Evolutionary conservation across 176 grass and related monocot genomes (phyloP), one percentile per base, ranked within the genome.

Genomic region (Cenchrus americanus): DNA sequence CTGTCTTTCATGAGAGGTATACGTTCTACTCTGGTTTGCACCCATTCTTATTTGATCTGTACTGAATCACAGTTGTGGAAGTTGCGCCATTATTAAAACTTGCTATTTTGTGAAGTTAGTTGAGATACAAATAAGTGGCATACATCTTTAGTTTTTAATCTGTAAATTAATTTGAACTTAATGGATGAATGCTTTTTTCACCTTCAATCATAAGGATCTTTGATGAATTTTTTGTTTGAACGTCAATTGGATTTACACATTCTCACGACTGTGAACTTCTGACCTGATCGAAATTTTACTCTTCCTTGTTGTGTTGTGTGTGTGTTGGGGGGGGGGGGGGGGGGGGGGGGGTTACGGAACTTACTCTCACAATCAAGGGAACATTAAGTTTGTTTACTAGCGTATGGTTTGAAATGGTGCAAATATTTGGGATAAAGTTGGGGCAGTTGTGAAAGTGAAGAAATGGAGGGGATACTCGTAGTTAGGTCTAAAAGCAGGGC

Each of bases 1-100:
- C 69, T 97, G 17, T 93, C 90, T 74, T 97, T 97, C 76, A 88
- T 97, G 88, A 93, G 78, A 89, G 92, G 95, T 97, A 53, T 82
- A 68, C 14, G 48, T 83, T 69, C 51, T 14, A 79, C 58, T 41
- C 37, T n/a, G 53, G 22, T 81, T 60, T 9, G 17, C 58, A 44
- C 7, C 68, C 18, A 65, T 89, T 94, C 65, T 70, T 86, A 21
- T 14, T 73, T 89, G 21, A 66, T 73, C 21, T 82, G 65, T 52
- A 65, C 12, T 5, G 22, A 5, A 81, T 54, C 19, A 66, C 24
- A 8, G 19, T 79, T 65, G n/a, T 10, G 24, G 30, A 44, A 53
- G 0, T 65, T 41, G 44, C 42, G 13, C 59, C 13, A n/a, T 40
- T 52, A 26, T 55, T 17, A 51, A 17, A 40, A 42, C 21, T 63